These are phyloP conservation scores for Gnomoniopsis sp. DNA, from an alignment of 2,329 filamentous ascomycete species.

Conservation along the genomic window DNA sequence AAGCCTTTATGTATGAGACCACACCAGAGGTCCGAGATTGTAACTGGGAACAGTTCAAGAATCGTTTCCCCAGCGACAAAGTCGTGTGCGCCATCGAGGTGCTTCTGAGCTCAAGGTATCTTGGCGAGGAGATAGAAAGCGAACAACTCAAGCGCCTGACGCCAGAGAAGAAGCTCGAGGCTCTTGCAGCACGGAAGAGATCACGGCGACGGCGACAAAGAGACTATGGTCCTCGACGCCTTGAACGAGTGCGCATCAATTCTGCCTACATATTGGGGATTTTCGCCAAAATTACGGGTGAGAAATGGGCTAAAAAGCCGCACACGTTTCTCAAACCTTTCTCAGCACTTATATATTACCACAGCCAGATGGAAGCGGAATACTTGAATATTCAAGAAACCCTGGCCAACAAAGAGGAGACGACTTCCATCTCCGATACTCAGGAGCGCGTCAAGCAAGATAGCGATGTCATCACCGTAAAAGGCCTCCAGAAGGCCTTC, in stretches of 20 bases:
- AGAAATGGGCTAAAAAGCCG: not conserved
- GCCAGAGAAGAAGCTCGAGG: not conserved
- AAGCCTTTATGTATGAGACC: not conserved
- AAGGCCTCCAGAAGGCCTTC: no score
- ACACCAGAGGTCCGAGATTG: not conserved
- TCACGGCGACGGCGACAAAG: not conserved
- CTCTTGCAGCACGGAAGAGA: not conserved
- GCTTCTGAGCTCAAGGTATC: not conserved
- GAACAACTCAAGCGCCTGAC: constrained; percentile 1
- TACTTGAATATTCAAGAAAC: no score
- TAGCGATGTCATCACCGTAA: no score
- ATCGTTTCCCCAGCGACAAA: not conserved
- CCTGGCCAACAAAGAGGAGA: not conserved
- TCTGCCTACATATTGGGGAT: not conserved
- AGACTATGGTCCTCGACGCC: not conserved
- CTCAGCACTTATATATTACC: constrained; percentile 4
- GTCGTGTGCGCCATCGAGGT: not conserved
- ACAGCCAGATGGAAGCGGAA: not conserved
- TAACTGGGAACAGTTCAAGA: constrained; percentile 11
- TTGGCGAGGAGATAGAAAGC: not conserved
- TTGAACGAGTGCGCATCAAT: constrained; percentile 8
- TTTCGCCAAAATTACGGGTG: constrained; percentile 1
- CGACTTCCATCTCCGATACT: not conserved
- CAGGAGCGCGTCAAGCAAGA: constrained; percentile 1
- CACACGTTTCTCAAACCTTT: constrained; percentile 9